Conservation (phyloP, 2,329 filamentous ascomycete genomes). For the Pseudocercospora eumusae region DNA sequence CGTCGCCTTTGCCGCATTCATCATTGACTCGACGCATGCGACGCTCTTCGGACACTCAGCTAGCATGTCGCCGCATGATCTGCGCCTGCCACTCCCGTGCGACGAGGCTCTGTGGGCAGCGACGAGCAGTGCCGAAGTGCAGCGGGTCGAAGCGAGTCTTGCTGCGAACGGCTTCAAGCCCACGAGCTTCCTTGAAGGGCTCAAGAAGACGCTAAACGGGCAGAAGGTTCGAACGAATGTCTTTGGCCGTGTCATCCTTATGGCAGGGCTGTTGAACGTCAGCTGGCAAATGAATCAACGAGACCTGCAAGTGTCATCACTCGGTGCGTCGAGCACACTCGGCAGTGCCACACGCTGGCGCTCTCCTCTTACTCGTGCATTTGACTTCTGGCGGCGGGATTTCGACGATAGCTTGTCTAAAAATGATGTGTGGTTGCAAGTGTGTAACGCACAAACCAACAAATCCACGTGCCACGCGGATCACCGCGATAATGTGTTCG, state of each 20-base stretch:
- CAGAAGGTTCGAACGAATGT: constrained; percentile 86
- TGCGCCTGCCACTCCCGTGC: constrained; percentile 86
- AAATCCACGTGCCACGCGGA: constrained; percentile 34
- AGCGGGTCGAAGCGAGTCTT: constrained; percentile 76
- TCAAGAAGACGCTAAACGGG: constrained; percentile 86
- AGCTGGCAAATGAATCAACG: constrained; percentile 98
- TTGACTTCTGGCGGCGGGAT: constrained; percentile 90
- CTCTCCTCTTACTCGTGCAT: constrained; percentile 77
- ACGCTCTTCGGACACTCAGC: constrained; percentile 98
- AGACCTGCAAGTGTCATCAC: constrained; percentile 85
- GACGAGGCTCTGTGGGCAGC: constrained; percentile 93
- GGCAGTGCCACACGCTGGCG: constrained; percentile 92
- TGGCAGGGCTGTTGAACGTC: constrained; percentile 89
- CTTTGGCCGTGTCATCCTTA: constrained; percentile 88
- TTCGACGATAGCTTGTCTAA: constrained; percentile 80
- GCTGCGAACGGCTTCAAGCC: constrained; percentile 80
- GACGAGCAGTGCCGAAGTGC: constrained; percentile 82
- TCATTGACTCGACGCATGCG: constrained; percentile 92
- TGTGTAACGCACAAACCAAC: constrained; percentile 39
- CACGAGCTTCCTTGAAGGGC: constrained; percentile 82
- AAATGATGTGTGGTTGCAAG: constrained; percentile 43
- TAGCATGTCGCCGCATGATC: constrained; percentile 95
- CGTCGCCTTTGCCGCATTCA: constrained; percentile 89
- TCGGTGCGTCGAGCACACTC: constrained; percentile 76
- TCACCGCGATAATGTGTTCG: constrained; percentile 72